These are phyloP conservation scores for Colletotrichum simmondsii DNA, from an alignment of 2,329 filamentous ascomycete species.

Conservation along the genomic window DNA sequence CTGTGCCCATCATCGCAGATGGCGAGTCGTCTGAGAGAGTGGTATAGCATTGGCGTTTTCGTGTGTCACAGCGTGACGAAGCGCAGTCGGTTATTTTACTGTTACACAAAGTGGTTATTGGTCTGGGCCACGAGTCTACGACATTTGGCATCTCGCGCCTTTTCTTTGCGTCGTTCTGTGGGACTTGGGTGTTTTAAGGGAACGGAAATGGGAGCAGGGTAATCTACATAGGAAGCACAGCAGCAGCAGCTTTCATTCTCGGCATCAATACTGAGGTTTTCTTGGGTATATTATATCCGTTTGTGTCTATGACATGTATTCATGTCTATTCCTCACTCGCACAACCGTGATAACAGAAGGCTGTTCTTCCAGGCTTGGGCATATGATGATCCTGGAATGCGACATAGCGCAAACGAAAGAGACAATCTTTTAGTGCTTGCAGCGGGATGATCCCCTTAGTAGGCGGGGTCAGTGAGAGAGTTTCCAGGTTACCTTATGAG, in stretches of 20 bases:
- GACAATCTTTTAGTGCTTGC: background rate
- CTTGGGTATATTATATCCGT: background rate
- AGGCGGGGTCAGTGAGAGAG: constrained; percentile 9
- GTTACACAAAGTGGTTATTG: background rate
- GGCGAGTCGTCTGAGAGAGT: constrained; percentile 83
- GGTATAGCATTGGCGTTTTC: constrained; percentile 60
- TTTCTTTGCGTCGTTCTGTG: constrained; percentile 16
- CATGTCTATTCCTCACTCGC: background rate
- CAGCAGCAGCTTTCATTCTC: background rate
- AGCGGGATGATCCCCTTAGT: constrained; percentile 17
- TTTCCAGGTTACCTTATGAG: background rate
- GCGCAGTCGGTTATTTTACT: background rate
- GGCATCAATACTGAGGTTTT: constrained; percentile 21
- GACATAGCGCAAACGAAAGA: no score
- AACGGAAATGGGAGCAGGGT: constrained; percentile 26
- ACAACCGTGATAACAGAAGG: no score
- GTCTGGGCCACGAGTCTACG: constrained; percentile 4
- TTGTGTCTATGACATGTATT: background rate
- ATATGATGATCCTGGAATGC: background rate
- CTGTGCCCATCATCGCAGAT: constrained; percentile 86
- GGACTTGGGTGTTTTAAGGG: background rate
- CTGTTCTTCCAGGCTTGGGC: background rate
- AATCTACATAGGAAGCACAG: constrained; percentile 21
- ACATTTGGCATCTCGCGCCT: background rate
- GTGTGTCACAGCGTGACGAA: background rate